Evolutionary conservation across 306 rosid species (phyloP).

Genomic region (Pyrus betulifolia): DNA sequence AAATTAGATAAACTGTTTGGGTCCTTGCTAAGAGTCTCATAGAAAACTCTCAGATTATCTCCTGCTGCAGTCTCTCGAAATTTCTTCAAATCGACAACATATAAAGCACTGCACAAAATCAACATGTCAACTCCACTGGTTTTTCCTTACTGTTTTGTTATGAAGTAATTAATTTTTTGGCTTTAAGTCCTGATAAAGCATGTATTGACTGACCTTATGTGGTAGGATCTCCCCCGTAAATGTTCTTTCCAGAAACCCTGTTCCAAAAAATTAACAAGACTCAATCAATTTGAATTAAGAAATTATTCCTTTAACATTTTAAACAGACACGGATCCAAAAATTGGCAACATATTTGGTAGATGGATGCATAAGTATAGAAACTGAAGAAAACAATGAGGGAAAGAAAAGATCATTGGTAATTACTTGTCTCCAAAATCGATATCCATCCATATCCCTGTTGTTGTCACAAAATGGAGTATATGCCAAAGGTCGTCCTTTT

Average conservation of each 20-base stretch:
- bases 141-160: neutral
- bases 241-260: constrained; percentile 99
- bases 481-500: constrained; percentile 88
- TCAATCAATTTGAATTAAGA: constrained; percentile 1
- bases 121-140: constrained; percentile 1
- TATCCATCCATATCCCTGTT: constrained; percentile 98
- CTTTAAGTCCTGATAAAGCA: neutral
- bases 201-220: constrained; percentile 71
- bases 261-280: constrained; percentile 12
- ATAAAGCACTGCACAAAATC: constrained; percentile 70
- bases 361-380: neutral
- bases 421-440: constrained; percentile 98
- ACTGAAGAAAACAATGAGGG: neutral
- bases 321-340: neutral
- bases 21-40: constrained; percentile 97
- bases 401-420: constrained; percentile 2
- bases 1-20: constrained; percentile 92
- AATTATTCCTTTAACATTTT: neutral
- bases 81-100: constrained; percentile 91
- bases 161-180: neutral
- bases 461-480: constrained; percentile 97
- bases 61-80: constrained; percentile 98
- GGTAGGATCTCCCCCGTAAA: constrained; percentile 84
- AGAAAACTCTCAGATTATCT: constrained; percentile 97
- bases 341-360: neutral